Evolutionary conservation across 2,329 filamentous ascomycete species (phyloP).

Genomic region (Graphium sp.): DNA sequence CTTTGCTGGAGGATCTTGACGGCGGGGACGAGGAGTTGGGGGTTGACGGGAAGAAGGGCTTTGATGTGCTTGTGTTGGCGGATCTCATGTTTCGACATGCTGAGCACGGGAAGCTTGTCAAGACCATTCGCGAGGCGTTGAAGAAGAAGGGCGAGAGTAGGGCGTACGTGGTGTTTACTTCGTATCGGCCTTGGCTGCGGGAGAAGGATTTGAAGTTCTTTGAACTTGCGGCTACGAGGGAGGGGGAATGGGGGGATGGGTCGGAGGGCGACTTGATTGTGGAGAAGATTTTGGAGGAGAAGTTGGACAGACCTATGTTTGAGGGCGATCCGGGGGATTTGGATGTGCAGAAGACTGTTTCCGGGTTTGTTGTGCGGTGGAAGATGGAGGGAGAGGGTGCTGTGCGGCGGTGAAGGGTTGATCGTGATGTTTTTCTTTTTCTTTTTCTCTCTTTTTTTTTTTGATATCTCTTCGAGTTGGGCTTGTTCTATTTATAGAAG

Average conservation of each 20-base stretch:
- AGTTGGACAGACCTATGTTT: slow-evolving; percentile 78
- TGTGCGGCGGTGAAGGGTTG: too few species aligned
- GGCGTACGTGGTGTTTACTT: slow-evolving; percentile 85
- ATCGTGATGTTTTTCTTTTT: too few species aligned
- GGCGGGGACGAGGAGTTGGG: slow-evolving; percentile 9
- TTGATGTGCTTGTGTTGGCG: slow-evolving; percentile 73
- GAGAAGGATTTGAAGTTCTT: slow-evolving; percentile 81
- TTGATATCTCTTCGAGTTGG: too few species aligned
- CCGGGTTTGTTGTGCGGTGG: slow-evolving; percentile 62
- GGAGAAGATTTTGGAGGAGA: slow-evolving; percentile 63
- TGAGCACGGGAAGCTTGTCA: slow-evolving; percentile 64
- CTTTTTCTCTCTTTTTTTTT: too few species aligned
- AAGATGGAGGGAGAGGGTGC: not conserved
- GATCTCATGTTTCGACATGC: slow-evolving; percentile 85
- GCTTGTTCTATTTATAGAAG: too few species aligned
- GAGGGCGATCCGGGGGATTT: slow-evolving; percentile 77
- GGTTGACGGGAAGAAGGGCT: slow-evolving; percentile 24
- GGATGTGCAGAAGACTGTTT: slow-evolving; percentile 65
- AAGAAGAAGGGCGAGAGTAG: slow-evolving; percentile 33
- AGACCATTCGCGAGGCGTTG: slow-evolving; percentile 53
- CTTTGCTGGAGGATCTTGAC: slow-evolving; percentile 42
- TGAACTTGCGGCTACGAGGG: slow-evolving; percentile 47
- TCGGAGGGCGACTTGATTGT: slow-evolving; percentile 56
- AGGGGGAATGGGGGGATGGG: too few species aligned
- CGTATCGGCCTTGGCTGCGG: slow-evolving; percentile 80